A percentile compares a stretch with the other conserved stretches of the same genome.
Conservation (phyloP, 257 asterid species). For the Solanum paucissectum region DNA sequence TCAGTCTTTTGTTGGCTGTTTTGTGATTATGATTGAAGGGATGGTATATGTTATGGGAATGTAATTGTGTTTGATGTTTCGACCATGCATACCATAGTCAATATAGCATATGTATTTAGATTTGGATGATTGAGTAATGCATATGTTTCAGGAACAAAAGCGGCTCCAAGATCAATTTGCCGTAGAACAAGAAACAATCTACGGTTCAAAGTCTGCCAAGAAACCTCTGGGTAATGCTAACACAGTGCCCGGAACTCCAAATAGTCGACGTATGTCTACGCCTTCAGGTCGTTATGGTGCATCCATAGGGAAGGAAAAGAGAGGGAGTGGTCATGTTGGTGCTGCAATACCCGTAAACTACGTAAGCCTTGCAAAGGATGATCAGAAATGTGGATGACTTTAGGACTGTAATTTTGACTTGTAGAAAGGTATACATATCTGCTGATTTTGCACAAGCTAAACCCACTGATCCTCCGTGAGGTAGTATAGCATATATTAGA, state of each 20-base stretch:
- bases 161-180: conserved; percentile 62
- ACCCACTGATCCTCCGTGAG: neutral
- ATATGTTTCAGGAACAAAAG: conserved; percentile 51
- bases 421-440: neutral
- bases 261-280: conserved; percentile 38
- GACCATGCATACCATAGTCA: neutral
- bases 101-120: neutral
- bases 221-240: conserved; percentile 50
- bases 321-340: conserved; percentile 42
- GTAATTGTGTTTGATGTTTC: neutral
- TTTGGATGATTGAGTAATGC: neutral
- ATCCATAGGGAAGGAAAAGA: conserved; percentile 37
- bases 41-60: neutral
- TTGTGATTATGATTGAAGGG: neutral
- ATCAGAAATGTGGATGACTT: conserved; percentile 3
- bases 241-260: conserved; percentile 43
- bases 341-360: conserved; percentile 48
- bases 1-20: neutral
- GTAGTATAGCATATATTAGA: neutral
- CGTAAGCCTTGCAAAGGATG: conserved; percentile 66
- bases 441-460: neutral
- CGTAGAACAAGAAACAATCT: conserved; percentile 50
- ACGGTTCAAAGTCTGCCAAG: conserved; percentile 47
- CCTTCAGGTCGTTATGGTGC: conserved; percentile 29
- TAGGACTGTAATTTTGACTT: neutral